Percentiles rank a stretch among this genome's conserved stretches.
These are phyloP conservation scores for Penicillium pancosmium DNA, from an alignment of 495 filamentous ascomycete genomes.

Conservation along the genomic window DNA sequence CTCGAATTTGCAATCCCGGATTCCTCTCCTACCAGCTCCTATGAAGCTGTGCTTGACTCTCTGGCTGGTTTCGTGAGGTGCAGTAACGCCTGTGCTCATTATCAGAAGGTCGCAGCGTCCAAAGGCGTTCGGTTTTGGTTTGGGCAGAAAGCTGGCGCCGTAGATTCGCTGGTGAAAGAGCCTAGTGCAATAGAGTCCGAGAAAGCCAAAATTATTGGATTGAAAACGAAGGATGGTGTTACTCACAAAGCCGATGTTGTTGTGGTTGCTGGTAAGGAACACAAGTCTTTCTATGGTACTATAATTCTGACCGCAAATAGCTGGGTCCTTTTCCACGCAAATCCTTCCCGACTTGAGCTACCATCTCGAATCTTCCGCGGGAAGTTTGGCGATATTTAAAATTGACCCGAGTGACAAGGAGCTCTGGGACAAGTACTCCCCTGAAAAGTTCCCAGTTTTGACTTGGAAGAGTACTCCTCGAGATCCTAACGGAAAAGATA, in stretches of 20 bases:
- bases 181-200: slow-evolving; percentile 9
- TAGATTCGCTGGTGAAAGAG: slow-evolving; percentile 18
- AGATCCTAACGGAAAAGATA: slow-evolving; percentile 18
- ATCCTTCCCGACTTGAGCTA: slow-evolving; percentile 20
- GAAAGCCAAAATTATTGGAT: slow-evolving; percentile 19
- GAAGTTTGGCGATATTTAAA: slow-evolving; percentile 21
- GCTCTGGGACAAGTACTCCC: slow-evolving; percentile 24
- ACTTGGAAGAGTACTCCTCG: slow-evolving; percentile 21
- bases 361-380: slow-evolving; percentile 23
- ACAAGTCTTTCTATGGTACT: not conserved
- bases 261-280: slow-evolving; percentile 22
- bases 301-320: slow-evolving; percentile 10
- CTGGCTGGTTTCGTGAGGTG: slow-evolving; percentile 21
- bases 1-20: slow-evolving; percentile 18
- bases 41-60: slow-evolving; percentile 22
- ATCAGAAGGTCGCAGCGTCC: slow-evolving; percentile 15
- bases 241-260: slow-evolving; percentile 17
- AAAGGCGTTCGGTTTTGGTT: slow-evolving; percentile 19
- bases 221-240: slow-evolving; percentile 16
- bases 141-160: slow-evolving; percentile 10
- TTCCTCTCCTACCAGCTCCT: slow-evolving; percentile 5
- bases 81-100: slow-evolving; percentile 21
- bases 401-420: slow-evolving; percentile 17
- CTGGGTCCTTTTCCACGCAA: slow-evolving; percentile 24
- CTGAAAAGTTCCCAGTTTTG: slow-evolving; percentile 21